Base-by-base conservation (phyloP, 768 basidiomycete genomes). In the Leucosporidium yakuticum region DNA sequence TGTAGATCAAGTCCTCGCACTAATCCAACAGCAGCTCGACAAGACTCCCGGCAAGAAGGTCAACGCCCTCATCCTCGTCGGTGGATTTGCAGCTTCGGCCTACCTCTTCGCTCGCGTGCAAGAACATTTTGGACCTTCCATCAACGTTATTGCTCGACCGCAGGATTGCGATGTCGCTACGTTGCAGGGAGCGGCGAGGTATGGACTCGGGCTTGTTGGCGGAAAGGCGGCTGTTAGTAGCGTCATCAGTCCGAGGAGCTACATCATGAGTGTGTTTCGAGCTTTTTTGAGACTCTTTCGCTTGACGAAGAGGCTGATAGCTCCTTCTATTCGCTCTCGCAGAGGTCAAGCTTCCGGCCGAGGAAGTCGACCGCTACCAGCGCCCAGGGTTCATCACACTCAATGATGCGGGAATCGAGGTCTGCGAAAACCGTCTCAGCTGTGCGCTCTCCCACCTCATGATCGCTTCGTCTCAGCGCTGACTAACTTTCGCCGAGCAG, bases 91-190 rank as follows among this genome's bases (percentile, higher is more conserved):
- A 27, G 89, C 87, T 11, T 88, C 88, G 78, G 87, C 90, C 77
- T 92, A 94, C 78, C 81, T 92, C 71, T 90, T 88, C 80, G 83
- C 85, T 75, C 84, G 85, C 69, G 87, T 92, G 50, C 84, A 90
- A 1, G 49, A 66, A 44, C 64, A 61, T 71, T 89, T 92, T 76
- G 81, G 82, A 11, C 78, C 82, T 49, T 83, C 83, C 56, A 88
- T 92, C 57, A 83, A 80, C 60, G 86, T 89, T 65, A 89, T 93
- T 75, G 88, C 87, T 44, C 85, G 91, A 61, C 91, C 91, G 32
- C 82, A 86, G 48, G 91, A 94, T 79, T 87, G 88, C 34, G 91
- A 93, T 76, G 91, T 91, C 20, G 91, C 91, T 3, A 93, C 91
- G 1, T 80, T 88, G 64, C 87, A 90, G 63, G 71, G 71, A 11